phyloP scores from a whole-genome alignment of 2,329 filamentous ascomycete species.

The Sporothrix pallida region DNA sequence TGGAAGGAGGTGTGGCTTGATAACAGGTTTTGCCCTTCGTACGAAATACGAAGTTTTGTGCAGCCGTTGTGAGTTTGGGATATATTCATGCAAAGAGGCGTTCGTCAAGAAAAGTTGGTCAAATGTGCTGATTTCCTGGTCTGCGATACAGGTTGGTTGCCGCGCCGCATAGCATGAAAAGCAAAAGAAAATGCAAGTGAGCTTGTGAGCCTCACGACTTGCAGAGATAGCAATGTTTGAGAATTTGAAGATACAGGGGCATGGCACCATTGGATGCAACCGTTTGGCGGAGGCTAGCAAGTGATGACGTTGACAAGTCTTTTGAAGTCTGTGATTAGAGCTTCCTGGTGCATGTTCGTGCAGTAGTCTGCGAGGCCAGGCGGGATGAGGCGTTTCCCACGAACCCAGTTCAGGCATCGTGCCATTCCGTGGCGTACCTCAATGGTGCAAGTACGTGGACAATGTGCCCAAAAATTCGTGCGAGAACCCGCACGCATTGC shows the following conservation, averaged over 20 bases:
- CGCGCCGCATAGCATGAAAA: not conserved
- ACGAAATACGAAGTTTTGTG: not conserved
- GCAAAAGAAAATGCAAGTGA: not conserved
- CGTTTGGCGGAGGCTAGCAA: not conserved
- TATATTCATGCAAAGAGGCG: not conserved
- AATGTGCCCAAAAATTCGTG: not conserved
- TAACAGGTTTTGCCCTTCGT: conserved; percentile 1
- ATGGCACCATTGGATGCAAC: conserved; percentile 16
- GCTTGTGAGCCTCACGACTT: too few species aligned
- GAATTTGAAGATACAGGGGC: not conserved
- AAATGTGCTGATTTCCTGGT: not conserved
- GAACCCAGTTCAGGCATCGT: conserved; percentile 16
- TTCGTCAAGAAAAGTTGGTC: not conserved
- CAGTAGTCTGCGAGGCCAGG: conserved; percentile 7
- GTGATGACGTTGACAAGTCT: conserved; percentile 25
- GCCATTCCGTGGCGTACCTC: conserved; percentile 1
- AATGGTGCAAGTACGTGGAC: not conserved
- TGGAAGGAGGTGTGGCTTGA: conserved; percentile 17
- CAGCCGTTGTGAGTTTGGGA: not conserved
- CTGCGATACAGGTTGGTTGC: not conserved
- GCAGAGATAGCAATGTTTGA: not conserved
- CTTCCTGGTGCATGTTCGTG: conserved; percentile 15
- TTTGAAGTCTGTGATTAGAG: not conserved
- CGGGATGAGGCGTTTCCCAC: conserved; percentile 6
- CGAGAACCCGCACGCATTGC: not conserved